Evolutionary conservation across 2,329 filamentous ascomycete species (phyloP).

Genomic region (Colletotrichum tanaceti): DNA sequence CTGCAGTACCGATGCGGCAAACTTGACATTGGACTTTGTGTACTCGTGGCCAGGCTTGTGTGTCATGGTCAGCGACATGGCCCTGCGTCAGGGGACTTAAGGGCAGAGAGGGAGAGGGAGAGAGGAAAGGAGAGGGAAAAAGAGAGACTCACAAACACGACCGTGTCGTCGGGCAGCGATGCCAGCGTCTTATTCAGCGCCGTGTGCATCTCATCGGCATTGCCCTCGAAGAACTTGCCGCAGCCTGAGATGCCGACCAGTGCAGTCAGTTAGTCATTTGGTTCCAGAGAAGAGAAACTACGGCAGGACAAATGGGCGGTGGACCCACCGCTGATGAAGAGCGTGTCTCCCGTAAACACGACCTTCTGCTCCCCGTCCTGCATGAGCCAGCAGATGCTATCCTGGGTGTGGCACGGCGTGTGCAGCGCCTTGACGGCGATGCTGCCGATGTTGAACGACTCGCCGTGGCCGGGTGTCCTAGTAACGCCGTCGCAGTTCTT

Average conservation of each 20-base stretch:
- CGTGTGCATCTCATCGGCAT: slow-evolving; percentile 88
- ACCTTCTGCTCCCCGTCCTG: slow-evolving; percentile 80
- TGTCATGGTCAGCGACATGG: slow-evolving; percentile 50
- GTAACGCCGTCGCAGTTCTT: slow-evolving; percentile 86
- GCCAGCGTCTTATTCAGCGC: slow-evolving; percentile 89
- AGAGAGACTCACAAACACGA: slow-evolving; percentile 78
- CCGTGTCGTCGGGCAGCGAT: slow-evolving; percentile 86
- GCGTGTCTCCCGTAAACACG: slow-evolving; percentile 95
- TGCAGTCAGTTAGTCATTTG: background rate
- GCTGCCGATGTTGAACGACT: slow-evolving; percentile 83
- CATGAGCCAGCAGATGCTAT: slow-evolving; percentile 96
- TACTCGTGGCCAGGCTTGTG: slow-evolving; percentile 89
- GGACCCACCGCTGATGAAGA: slow-evolving; percentile 86
- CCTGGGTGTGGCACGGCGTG: slow-evolving; percentile 97
- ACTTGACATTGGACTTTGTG: slow-evolving; percentile 96
- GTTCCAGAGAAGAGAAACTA: too few species aligned
- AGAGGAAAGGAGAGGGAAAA: accelerated
- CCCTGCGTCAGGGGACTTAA: background rate
- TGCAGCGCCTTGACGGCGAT: slow-evolving; percentile 90
- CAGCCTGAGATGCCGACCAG: slow-evolving; percentile 69
- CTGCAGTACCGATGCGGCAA: slow-evolving; percentile 80
- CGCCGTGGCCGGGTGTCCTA: slow-evolving; percentile 78
- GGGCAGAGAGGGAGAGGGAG: too few species aligned
- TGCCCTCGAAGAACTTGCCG: slow-evolving; percentile 96
- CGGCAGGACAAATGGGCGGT: background rate